Evolutionary conservation across 2,329 filamentous ascomycete species (phyloP).

Genomic region (Fonsecaea erecta): DNA sequence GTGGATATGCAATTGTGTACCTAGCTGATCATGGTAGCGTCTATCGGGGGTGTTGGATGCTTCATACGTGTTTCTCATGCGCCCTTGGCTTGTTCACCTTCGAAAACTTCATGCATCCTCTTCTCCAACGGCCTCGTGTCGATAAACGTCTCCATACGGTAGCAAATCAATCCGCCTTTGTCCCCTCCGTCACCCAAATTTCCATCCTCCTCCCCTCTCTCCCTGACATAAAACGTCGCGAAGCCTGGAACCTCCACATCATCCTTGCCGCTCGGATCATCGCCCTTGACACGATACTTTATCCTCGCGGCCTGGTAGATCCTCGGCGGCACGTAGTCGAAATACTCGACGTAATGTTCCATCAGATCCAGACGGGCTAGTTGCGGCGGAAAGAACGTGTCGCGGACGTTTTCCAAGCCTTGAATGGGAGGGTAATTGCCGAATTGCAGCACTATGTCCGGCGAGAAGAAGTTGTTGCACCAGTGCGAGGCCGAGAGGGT

Average conservation of each 20-base stretch:
- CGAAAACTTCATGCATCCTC: constrained; percentile 15
- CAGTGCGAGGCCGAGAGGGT: constrained; percentile 25
- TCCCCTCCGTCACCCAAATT: neutral
- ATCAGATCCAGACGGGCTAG: constrained; percentile 27
- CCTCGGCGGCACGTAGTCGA: constrained; percentile 26
- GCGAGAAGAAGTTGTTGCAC: constrained; percentile 26
- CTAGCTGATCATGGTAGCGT: neutral
- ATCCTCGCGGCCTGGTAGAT: constrained; percentile 33
- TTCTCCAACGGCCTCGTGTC: constrained; percentile 16
- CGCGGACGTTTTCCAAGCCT: constrained; percentile 10
- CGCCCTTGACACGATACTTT: constrained; percentile 28
- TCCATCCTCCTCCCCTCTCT: constrained; percentile 12
- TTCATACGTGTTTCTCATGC: neutral
- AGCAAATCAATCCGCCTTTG: constrained; percentile 13
- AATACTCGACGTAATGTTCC: constrained; percentile 30
- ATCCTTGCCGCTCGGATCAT: constrained; percentile 7
- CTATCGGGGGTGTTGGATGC: neutral
- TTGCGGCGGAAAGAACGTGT: constrained; percentile 18
- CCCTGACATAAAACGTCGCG: constrained; percentile 19
- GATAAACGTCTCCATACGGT: constrained; percentile 21
- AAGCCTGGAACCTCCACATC: constrained; percentile 28
- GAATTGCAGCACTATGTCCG: constrained; percentile 25
- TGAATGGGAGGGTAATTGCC: constrained; percentile 23
- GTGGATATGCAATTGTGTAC: neutral
- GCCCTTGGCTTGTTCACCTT: neutral